These are phyloP conservation scores for Ogataea paraovalis DNA, from an alignment of 805 yeast genomes.

Conservation along the genomic window DNA sequence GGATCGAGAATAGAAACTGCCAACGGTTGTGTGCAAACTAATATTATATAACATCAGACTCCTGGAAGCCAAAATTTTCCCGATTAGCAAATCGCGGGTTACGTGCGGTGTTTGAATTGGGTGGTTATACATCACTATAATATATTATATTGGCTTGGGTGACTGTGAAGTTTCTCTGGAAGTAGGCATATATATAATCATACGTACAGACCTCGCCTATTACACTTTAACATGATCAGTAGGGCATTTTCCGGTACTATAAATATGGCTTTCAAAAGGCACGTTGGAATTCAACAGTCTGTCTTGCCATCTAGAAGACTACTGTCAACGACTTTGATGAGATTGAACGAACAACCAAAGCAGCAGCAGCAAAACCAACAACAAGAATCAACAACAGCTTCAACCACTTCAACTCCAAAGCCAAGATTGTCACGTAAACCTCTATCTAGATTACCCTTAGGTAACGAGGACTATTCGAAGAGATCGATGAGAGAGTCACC, in stretches of 20 bases:
- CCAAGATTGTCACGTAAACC: conserved; percentile 46
- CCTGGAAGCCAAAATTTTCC: background rate
- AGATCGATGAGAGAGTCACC: conserved; percentile 32
- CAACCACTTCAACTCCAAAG: background rate
- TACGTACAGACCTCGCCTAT: too few relatives aligned
- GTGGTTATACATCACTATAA: too few relatives aligned
- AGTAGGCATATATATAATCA: too few relatives aligned
- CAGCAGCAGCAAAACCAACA: background rate
- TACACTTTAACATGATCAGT: background rate
- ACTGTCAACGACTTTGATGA: background rate
- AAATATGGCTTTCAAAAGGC: background rate
- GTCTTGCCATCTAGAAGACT: background rate
- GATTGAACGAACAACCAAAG: background rate
- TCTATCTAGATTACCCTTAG: conserved; percentile 75
- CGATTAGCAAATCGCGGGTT: background rate
- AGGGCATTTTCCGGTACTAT: background rate
- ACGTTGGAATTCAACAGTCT: background rate
- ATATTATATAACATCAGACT: too few relatives aligned
- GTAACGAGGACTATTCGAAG: conserved; percentile 41
- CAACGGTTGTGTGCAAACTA: background rate
- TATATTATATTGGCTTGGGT: too few relatives aligned
- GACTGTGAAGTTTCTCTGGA: too few relatives aligned
- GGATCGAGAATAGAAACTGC: too few relatives aligned
- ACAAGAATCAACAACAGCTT: background rate
- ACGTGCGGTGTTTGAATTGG: background rate